Evolutionary conservation across 2,329 filamentous ascomycete genomes (phyloP), one percentile per base, ranked within the genome.

Genomic region (Trichoderma brevicompactum): DNA sequence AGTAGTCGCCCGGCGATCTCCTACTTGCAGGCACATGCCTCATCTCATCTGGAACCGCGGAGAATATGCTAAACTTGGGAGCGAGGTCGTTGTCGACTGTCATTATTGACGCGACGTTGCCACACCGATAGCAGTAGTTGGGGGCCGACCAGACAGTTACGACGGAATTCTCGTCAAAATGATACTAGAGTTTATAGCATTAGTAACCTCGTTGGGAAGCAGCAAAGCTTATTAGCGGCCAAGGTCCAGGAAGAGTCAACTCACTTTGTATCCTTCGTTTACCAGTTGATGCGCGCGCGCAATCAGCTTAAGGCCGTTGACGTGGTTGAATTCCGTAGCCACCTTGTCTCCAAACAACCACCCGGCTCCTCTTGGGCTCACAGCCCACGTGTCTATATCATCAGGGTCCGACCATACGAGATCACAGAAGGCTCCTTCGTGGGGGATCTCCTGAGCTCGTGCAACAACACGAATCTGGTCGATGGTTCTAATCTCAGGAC

Each of bases 381-480:
- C 87, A 15, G 92, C 94, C 85, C 97, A 99, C 69, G 97, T 96
- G 73, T 98, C 94, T 56, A 96, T 89, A 70, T 99, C 95, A 74
- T 99, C 95, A 1, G 95, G 95, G 75, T 99, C 95, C 63, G 92
- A 97, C 95, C 95, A 99, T 7, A 99, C 95, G 44, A 99, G 81
- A 76, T 99, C 95, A 58, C 95, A 97, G 88, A 99, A 99, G 2
- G 95, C 95, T 6, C 95, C 95, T 80, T 99, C 95, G 74, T 99
- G 95, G 7, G 95, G 95, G 72, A 99, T 99, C 77, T 99, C 95
- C 72, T 97, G 91, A 72, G 96, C 97, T 53, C 95, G 90, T 71
- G 97, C 95, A 69, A 99, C 97, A 70, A 99, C 96, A 73, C 97
- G 95, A 78, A 99, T 98, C 81, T 99, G 95, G 76, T 99, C 95